These are phyloP conservation scores for Isoetes taiwanensis DNA, from an alignment of 75 land plant species.

Conservation along the genomic window DNA sequence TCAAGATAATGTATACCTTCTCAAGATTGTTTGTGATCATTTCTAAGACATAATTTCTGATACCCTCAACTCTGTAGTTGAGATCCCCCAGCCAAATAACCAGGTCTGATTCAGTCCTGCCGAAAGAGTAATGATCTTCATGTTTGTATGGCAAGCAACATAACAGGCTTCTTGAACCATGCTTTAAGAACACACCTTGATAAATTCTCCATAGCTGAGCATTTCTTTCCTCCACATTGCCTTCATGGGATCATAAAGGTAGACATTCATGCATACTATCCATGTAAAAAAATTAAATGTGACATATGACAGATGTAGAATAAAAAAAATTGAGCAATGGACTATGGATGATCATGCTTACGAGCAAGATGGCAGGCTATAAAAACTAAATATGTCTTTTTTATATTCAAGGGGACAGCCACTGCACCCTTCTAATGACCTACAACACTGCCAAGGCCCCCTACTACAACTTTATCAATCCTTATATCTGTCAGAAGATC, in stretches of 20 bases:
- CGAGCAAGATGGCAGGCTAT: slow-evolving; percentile 74
- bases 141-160: not conserved
- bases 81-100: not conserved
- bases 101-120: not conserved
- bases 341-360: too few species aligned
- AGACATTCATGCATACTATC: too few species aligned
- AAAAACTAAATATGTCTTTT: slow-evolving; percentile 38
- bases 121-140: not conserved
- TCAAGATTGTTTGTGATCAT: slow-evolving; percentile 1
- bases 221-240: slow-evolving; percentile 3
- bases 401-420: slow-evolving; percentile 38
- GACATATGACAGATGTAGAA: too few species aligned
- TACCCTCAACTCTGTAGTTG: not conserved
- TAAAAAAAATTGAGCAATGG: too few species aligned
- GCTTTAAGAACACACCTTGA: not conserved
- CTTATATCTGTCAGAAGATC: slow-evolving; percentile 26
- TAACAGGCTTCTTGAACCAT: not conserved
- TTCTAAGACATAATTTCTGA: not conserved
- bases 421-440: slow-evolving; percentile 83
- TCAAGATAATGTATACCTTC: not conserved
- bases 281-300: too few species aligned
- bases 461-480: slow-evolving; percentile 47
- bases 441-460: slow-evolving; percentile 55
- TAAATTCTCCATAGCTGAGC: not conserved
- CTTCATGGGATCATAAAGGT: slow-evolving; percentile 12